A percentile compares a stretch with the other conserved stretches of the same genome.
Evolutionary conservation across 345 rosid species (phyloP).

Genomic region (Linum usitatissimum): DNA sequence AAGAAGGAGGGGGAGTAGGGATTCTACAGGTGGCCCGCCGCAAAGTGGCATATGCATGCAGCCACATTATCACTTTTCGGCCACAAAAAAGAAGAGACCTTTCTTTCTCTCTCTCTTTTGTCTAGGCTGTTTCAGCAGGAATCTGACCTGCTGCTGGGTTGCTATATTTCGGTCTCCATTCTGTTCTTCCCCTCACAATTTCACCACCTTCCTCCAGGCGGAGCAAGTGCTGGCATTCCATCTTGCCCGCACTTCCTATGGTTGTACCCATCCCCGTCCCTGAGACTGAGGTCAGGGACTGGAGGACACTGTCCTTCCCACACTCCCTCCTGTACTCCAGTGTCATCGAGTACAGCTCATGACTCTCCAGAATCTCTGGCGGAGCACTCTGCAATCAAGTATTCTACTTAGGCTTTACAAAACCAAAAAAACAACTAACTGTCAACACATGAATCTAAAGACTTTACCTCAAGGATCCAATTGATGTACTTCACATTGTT

Average conservation of each 20-base stretch:
- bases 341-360: slow-evolving; percentile 65
- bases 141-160: slow-evolving; percentile 11
- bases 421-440: background rate
- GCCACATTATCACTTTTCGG: background rate
- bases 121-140: slow-evolving; percentile 1
- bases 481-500: slow-evolving; percentile 96
- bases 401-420: background rate
- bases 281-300: slow-evolving; percentile 70
- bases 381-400: slow-evolving; percentile 73
- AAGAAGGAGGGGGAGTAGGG: background rate
- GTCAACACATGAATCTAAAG: background rate
- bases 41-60: background rate
- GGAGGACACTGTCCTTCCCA: slow-evolving; percentile 79
- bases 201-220: slow-evolving; percentile 79
- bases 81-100: background rate
- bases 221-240: slow-evolving; percentile 91
- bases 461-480: slow-evolving; percentile 83
- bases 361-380: slow-evolving; percentile 61
- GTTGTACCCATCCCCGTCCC: slow-evolving; percentile 27
- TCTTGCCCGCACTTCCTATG: slow-evolving; percentile 29
- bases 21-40: slow-evolving; percentile 3
- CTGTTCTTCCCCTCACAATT: slow-evolving; percentile 79
- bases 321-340: slow-evolving; percentile 96
- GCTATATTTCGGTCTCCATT: slow-evolving; percentile 66
- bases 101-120: background rate